Evolutionary conservation across 2,329 filamentous ascomycete species (phyloP), one percentile per base, ranked within the genome.

Genomic region (Taxawa tesnikishii): DNA sequence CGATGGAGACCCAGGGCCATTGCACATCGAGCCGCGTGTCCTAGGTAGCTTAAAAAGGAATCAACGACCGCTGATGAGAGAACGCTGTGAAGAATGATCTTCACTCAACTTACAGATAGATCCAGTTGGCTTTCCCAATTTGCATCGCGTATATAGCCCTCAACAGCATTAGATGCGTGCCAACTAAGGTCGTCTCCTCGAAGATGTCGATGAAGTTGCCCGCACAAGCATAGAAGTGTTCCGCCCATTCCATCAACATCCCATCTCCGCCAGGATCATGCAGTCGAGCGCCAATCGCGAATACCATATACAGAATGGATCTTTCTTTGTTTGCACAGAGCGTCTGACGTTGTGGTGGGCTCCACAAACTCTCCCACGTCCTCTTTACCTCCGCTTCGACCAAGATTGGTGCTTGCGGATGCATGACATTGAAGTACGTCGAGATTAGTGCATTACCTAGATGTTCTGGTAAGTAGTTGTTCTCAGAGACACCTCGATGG

Each of bases 1-100:
- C 29, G 29, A 28, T 36, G 33, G 6, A 36, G 33, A n/a, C 33
- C 33, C 6, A 36, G 29, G 15, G 33, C 33, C 33, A 36, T 36
- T 8, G 33, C 33, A 2, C 28, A 36, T 25, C 33, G 23, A 5
- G 29, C 16, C 12, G 33, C 33, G n/a, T 36, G 33, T 2, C 33
- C 33, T 6, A 36, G 24, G 16, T n/a, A n/a, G n/a, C n/a, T n/a
- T n/a, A n/a, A n/a, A n/a, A n/a, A n/a, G n/a, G n/a, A n/a, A n/a
- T n/a, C n/a, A n/a, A n/a, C n/a, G n/a, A n/a, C n/a, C n/a, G n/a
- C n/a, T n/a, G n/a, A n/a, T n/a, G n/a, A n/a, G n/a, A n/a, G n/a
- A n/a, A n/a, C n/a, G n/a, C n/a, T n/a, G n/a, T n/a, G n/a, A n/a
- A n/a, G n/a, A n/a, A n/a, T n/a, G n/a, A n/a, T n/a, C n/a, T n/a